Percentiles rank a stretch among this genome's conserved stretches.
phyloP scores from a whole-genome alignment of 2,329 filamentous ascomycete genomes.

The Aaosphaeria arxii region DNA sequence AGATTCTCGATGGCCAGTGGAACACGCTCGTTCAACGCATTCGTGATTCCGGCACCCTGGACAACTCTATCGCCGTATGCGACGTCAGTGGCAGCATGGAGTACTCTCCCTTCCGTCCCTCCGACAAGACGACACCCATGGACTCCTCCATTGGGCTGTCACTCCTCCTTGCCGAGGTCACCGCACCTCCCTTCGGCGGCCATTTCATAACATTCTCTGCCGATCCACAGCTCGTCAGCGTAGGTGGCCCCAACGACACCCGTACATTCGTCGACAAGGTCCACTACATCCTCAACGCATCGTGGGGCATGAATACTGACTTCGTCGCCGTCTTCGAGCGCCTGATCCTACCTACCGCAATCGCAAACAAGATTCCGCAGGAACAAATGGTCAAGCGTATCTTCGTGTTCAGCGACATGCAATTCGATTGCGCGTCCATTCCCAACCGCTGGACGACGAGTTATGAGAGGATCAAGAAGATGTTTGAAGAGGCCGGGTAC shows the following conservation, averaged over 20 bases:
- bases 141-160: constrained; percentile 57
- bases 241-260: constrained; percentile 37
- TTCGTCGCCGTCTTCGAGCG: constrained; percentile 55
- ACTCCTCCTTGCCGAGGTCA: constrained; percentile 54
- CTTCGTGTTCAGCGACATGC: constrained; percentile 62
- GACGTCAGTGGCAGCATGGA: constrained; percentile 58
- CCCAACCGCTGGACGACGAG: constrained; percentile 41
- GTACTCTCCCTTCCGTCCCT: constrained; percentile 23
- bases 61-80: constrained; percentile 55
- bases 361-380: constrained; percentile 47
- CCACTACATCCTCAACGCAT: constrained; percentile 16
- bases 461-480: constrained; percentile 49
- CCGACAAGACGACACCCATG: constrained; percentile 50
- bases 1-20: constrained; percentile 54
- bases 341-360: constrained; percentile 55
- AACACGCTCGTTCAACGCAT: constrained; percentile 56
- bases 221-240: constrained; percentile 39
- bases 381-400: constrained; percentile 61
- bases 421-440: constrained; percentile 47
- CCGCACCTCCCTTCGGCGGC: constrained; percentile 52
- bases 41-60: constrained; percentile 53
- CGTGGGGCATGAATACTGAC: constrained; percentile 50
- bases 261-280: constrained; percentile 45
- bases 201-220: constrained; percentile 55
- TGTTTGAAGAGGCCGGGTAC: constrained; percentile 51